Conservation (phyloP, 1,284 basidiomycete genomes). For the Cryptococcus sp. region DNA sequence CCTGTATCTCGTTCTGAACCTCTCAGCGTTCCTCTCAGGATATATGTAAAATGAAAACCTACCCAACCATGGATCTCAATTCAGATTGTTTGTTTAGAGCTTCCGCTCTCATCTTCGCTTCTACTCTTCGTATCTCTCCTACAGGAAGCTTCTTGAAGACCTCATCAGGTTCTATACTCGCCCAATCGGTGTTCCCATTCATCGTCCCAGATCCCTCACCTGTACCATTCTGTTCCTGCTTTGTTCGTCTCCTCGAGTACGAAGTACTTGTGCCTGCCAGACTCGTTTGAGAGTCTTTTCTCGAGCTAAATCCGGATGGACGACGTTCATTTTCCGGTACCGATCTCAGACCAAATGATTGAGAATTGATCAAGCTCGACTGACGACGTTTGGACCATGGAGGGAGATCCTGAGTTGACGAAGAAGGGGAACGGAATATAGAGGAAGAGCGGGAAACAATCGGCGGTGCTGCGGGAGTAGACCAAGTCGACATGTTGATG, state of each 20-base stretch:
- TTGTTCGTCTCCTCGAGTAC: not conserved
- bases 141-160: slow-evolving; percentile 70
- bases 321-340: not conserved
- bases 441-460: slow-evolving; percentile 1
- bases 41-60: slow-evolving; percentile 51
- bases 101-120: slow-evolving; percentile 72
- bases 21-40: not conserved
- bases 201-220: not conserved
- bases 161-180: slow-evolving; percentile 66
- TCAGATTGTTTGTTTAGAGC: slow-evolving; percentile 88
- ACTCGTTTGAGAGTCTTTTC: not conserved
- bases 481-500: slow-evolving; percentile 10
- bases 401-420: not conserved
- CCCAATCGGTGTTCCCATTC: slow-evolving; percentile 35
- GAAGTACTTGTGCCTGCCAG: slow-evolving; percentile 13
- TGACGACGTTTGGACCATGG: not conserved
- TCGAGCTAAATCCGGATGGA: not conserved
- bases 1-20: slow-evolving; percentile 78
- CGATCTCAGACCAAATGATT: not conserved
- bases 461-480: slow-evolving; percentile 9
- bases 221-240: not conserved
- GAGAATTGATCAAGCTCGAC: not conserved
- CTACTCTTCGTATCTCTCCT: slow-evolving; percentile 66
- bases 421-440: slow-evolving; percentile 2
- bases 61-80: slow-evolving; percentile 91